Base-by-base conservation (phyloP, 805 yeast species). In the Cyberlindnera lachancei region DNA sequence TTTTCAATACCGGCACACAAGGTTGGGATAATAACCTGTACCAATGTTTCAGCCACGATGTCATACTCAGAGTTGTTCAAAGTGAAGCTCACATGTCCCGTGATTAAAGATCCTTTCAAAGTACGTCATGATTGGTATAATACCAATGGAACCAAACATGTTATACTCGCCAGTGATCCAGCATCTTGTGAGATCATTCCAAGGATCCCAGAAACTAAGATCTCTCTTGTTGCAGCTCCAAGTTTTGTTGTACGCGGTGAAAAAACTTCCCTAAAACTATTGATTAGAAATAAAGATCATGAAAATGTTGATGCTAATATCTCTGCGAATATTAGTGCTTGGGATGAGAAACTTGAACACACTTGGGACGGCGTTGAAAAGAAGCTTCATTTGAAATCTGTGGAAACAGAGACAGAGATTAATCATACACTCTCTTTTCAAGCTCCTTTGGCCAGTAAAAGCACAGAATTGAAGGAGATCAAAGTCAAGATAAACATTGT, bases 181-280 rank as follows among this genome's bases (percentile, higher is more conserved):
- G 29, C 29, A 7, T 23, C 33, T 6, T 36, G 40, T 18, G 57
- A 57, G 23, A 51, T 63, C 4, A 43, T 62, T 7, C 70, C 73
- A 12, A 56, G 63, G 30, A 44, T 56, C 3, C 73, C 73, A 6
- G 45, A 55, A 4, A 49, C 59, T 0, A 48, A 42, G 14, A 45
- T 59, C 5, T 27, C 28, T 0, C 32, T 62, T 6, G 42, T 40
- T 2, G 40, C 50, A 15, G 31, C 50, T 0, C 52, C 56, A 6
- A 35, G 37, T 5, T 18, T 22, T 26, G 60, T 55, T 1, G 50
- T 52, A 27, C 43, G 47, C 19, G 64, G 65, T 9, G 64, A 64
- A 34, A 38, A 29, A 0, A 41, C 56, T 15, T 45, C 47, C 1
- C 16, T 54, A 11, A 34, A 31, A 0, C 15, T 66, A 1, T 32